A percentile compares a stretch with the other conserved stretches of the same genome.
Conservation (phyloP, 2,329 filamentous ascomycete genomes). For the Colletotrichum plurivorum region DNA sequence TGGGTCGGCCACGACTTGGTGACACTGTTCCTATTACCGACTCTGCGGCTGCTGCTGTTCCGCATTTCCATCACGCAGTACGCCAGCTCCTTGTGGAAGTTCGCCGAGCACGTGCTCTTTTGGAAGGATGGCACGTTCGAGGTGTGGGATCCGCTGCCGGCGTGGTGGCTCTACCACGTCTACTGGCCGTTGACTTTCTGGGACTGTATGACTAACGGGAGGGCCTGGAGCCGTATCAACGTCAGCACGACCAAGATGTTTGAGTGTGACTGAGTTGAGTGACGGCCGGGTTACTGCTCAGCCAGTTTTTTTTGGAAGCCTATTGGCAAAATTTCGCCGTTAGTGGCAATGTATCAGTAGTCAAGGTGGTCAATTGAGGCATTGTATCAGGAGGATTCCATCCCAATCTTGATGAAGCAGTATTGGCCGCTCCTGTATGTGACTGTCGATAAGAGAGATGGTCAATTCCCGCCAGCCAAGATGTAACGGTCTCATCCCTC, state of each 20-base stretch:
- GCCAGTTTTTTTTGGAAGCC: too few relatives aligned
- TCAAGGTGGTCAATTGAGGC: too few relatives aligned
- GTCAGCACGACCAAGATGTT: conserved; percentile 70
- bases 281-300: neutral
- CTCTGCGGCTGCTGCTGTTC: conserved; percentile 58
- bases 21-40: conserved; percentile 63
- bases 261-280: conserved; percentile 35
- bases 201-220: conserved; percentile 57
- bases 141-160: conserved; percentile 68
- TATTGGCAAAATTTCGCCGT: neutral
- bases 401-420: too few relatives aligned
- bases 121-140: conserved; percentile 71
- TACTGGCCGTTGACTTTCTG: conserved; percentile 69
- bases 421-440: too few relatives aligned
- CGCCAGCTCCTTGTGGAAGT: conserved; percentile 44
- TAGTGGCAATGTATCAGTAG: too few relatives aligned
- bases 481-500: neutral
- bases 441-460: too few relatives aligned
- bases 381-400: too few relatives aligned
- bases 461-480: too few relatives aligned
- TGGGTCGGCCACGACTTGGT: conserved; percentile 79
- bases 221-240: conserved; percentile 75
- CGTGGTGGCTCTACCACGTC: conserved; percentile 69
- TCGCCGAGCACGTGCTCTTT: conserved; percentile 56
- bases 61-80: conserved; percentile 6